These are phyloP conservation scores for Mycena capillaripes DNA, from an alignment of 768 basidiomycete genomes.

Conservation along the genomic window DNA sequence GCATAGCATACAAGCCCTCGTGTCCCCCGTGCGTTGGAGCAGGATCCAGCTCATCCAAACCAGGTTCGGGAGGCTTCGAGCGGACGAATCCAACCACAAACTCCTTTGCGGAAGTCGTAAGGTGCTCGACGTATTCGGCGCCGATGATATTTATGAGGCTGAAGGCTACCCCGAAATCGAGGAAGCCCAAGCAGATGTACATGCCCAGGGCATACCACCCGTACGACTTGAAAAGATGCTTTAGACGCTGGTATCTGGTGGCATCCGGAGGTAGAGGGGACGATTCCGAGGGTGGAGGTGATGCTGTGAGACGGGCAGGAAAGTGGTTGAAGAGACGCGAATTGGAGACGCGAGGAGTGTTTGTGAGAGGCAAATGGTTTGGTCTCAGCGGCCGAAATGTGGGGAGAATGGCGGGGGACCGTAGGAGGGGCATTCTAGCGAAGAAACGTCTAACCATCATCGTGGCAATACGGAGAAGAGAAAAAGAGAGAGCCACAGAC, in stretches of 20 bases:
- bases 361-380: constrained; percentile 40
- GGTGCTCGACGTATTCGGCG: constrained; percentile 86
- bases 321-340: constrained; percentile 67
- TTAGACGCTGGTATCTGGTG: constrained; percentile 78
- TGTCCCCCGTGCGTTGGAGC: constrained; percentile 57
- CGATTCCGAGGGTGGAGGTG: constrained; percentile 44
- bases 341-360: constrained; percentile 44
- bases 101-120: constrained; percentile 71
- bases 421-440: constrained; percentile 49
- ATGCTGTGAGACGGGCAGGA: constrained; percentile 61
- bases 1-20: constrained; percentile 91
- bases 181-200: constrained; percentile 77
- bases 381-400: constrained; percentile 32
- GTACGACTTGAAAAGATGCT: constrained; percentile 89
- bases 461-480: constrained; percentile 46
- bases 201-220: constrained; percentile 97
- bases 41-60: constrained; percentile 72
- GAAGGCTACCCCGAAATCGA: constrained; percentile 92
- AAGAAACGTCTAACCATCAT: constrained; percentile 35
- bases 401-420: constrained; percentile 45
- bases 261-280: constrained; percentile 61
- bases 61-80: constrained; percentile 74
- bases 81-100: constrained; percentile 59
- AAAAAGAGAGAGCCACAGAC: too few species aligned
- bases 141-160: constrained; percentile 88